phyloP scores from a whole-genome alignment of 805 yeast genomes.

The Cyberlindnera subsufficiens region DNA sequence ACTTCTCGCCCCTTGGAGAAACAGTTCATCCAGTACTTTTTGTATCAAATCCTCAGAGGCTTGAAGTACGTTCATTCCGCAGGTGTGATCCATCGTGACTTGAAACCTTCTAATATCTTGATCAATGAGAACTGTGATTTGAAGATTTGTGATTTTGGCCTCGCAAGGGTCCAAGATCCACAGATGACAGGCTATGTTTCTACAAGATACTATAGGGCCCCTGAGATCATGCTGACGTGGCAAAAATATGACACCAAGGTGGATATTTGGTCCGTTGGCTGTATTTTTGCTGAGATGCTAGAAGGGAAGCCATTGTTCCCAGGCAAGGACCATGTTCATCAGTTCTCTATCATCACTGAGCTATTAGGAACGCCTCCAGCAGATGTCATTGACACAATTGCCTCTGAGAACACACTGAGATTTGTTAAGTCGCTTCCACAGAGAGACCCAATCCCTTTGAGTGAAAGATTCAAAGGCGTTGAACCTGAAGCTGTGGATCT shows the following conservation, averaged over 20 bases:
- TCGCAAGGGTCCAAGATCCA: conserved; percentile 96
- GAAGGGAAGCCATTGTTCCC: conserved; percentile 97
- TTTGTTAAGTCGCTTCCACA: conserved; percentile 93
- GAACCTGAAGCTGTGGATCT: conserved; percentile 87
- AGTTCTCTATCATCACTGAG: conserved; percentile 94
- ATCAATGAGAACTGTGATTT: conserved; percentile 88
- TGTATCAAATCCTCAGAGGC: conserved; percentile 90
- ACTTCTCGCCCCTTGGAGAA: conserved; percentile 92
- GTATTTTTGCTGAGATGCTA: conserved; percentile 96
- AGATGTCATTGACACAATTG: conserved; percentile 93
- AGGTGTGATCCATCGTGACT: conserved; percentile 85
- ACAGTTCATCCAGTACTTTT: conserved; percentile 93
- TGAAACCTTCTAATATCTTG: conserved; percentile 79
- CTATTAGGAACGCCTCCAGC: conserved; percentile 93
- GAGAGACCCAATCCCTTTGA: conserved; percentile 85
- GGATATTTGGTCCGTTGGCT: conserved; percentile 97
- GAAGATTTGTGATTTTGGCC: conserved; percentile 89
- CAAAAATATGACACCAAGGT: conserved; percentile 96
- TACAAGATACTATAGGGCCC: conserved; percentile 94
- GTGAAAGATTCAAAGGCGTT: conserved; percentile 71
- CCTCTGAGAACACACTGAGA: conserved; percentile 89
- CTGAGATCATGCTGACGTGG: conserved; percentile 98
- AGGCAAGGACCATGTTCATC: conserved; percentile 97
- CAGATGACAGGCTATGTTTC: conserved; percentile 99
- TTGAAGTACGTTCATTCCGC: conserved; percentile 88